Conservation (phyloP, 2,329 filamentous ascomycete genomes). For the Penicillium sp. region DNA sequence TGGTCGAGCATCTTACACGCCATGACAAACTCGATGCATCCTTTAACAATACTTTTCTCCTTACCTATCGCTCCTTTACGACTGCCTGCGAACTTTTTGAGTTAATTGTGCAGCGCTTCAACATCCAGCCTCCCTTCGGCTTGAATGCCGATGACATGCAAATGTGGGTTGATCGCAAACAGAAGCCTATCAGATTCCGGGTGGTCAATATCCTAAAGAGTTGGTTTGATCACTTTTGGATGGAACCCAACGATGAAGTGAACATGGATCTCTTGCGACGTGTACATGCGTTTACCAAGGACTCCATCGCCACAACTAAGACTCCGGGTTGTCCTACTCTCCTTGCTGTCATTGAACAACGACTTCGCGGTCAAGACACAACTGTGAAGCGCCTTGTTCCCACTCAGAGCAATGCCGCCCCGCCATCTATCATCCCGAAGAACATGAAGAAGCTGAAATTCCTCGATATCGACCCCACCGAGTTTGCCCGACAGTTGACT, state of each 20-base stretch:
- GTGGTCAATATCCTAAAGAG: constrained; percentile 97
- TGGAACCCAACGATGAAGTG: constrained; percentile 87
- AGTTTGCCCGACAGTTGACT: constrained; percentile 96
- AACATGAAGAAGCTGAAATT: constrained; percentile 99
- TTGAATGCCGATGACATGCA: constrained; percentile 76
- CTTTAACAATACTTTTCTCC: constrained; percentile 96
- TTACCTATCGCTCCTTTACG: constrained; percentile 96
- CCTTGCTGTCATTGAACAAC: constrained; percentile 84
- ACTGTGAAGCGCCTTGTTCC: constrained; percentile 81
- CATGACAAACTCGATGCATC: constrained; percentile 93
- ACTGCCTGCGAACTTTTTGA: constrained; percentile 88
- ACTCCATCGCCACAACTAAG: constrained; percentile 89
- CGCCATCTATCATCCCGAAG: constrained; percentile 89
- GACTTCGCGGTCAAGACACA: constrained; percentile 83
- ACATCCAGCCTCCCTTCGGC: constrained; percentile 85
- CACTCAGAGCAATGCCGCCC: constrained; percentile 78
- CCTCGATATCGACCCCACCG: constrained; percentile 89
- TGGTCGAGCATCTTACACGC: constrained; percentile 92
- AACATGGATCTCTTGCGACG: constrained; percentile 84
- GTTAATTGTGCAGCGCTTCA: constrained; percentile 86
- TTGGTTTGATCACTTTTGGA: constrained; percentile 99
- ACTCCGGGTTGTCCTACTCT: constrained; percentile 84
- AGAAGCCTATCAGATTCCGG: constrained; percentile 91
- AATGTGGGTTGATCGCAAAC: constrained; percentile 88
- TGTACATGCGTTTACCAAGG: constrained; percentile 86